Conservation (phyloP, 352 stramenopile genomes). For the Thalassiosira ordinaria region DNA sequence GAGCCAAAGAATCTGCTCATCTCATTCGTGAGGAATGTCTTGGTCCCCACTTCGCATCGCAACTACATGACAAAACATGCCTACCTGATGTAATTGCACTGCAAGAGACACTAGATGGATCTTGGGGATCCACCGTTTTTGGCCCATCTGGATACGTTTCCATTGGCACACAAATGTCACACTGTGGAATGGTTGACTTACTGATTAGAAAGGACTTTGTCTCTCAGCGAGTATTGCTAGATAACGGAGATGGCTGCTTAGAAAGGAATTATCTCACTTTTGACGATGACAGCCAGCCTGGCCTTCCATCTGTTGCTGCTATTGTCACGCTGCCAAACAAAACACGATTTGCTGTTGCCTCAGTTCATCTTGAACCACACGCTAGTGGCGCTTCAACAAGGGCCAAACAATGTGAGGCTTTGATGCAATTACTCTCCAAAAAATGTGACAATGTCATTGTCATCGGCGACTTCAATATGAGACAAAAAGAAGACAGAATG, state of each 20-base stretch:
- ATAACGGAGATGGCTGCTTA: not conserved
- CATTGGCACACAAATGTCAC: conserved; percentile 4
- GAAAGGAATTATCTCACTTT: not conserved
- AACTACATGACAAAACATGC: not conserved
- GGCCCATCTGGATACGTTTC: conserved; percentile 6
- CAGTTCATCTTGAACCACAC: conserved; percentile 12
- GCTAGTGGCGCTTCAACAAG: conserved; percentile 20
- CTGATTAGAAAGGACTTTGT: conserved; percentile 5
- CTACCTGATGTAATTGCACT: conserved; percentile 26
- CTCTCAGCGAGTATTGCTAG: not conserved
- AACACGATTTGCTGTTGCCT: conserved; percentile 11
- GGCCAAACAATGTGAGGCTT: not conserved
- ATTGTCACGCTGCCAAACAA: conserved; percentile 5
- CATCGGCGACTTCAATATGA: conserved; percentile 42
- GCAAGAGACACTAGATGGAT: conserved; percentile 12
- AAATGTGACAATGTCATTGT: conserved; percentile 24
- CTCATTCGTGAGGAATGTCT: conserved; percentile 24
- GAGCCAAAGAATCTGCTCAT: conserved; percentile 8
- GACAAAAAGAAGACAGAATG: conserved; percentile 29
- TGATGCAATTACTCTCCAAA: conserved; percentile 14
- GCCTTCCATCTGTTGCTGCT: not conserved
- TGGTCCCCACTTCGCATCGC: conserved; percentile 4
- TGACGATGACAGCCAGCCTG: not conserved
- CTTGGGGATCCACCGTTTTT: conserved; percentile 7
- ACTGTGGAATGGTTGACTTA: conserved; percentile 8